Evolutionary conservation across 1,284 basidiomycete genomes (phyloP).

Genomic region (Papiliotrema laurentii): DNA sequence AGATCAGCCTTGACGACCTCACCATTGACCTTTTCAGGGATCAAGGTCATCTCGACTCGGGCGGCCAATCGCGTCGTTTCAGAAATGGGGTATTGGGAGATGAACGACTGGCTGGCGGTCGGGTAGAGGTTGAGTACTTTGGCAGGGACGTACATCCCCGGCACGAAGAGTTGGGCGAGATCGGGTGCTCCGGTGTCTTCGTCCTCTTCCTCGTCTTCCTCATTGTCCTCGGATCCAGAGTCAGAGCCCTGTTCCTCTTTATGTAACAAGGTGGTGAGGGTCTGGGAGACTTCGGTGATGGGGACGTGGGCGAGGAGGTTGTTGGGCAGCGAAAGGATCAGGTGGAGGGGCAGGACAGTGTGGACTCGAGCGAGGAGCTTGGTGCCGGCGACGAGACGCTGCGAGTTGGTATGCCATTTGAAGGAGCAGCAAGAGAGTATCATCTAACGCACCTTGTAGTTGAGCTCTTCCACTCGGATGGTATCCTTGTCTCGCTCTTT

Average conservation of each 20-base stretch:
- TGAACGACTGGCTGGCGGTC: constrained; percentile 41
- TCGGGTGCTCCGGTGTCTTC: constrained; percentile 59
- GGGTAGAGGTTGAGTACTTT: constrained; percentile 56
- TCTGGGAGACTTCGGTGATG: constrained; percentile 86
- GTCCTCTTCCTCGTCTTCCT: constrained; percentile 52
- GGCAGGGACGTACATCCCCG: constrained; percentile 82
- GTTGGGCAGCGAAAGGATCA: constrained; percentile 89
- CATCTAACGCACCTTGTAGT: constrained; percentile 7
- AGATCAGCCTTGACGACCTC: constrained; percentile 78
- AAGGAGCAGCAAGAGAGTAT: not conserved
- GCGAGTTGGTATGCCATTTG: constrained; percentile 83
- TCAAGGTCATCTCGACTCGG: constrained; percentile 80
- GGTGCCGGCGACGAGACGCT: constrained; percentile 81
- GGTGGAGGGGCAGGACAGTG: constrained; percentile 79
- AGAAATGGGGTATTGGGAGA: constrained; percentile 45
- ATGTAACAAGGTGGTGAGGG: constrained; percentile 64
- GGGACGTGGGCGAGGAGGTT: constrained; percentile 93
- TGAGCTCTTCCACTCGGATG: constrained; percentile 28
- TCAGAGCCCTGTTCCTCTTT: constrained; percentile 38
- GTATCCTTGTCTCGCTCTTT: constrained; percentile 43
- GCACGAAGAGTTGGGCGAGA: constrained; percentile 67
- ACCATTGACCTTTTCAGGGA: constrained; percentile 79
- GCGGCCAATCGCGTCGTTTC: constrained; percentile 45
- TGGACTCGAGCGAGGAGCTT: constrained; percentile 82
- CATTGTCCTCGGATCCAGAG: constrained; percentile 46